Evolutionary conservation across 306 rosid species (phyloP), one percentile per base, ranked within the genome.

Genomic region (Pueraria montana): DNA sequence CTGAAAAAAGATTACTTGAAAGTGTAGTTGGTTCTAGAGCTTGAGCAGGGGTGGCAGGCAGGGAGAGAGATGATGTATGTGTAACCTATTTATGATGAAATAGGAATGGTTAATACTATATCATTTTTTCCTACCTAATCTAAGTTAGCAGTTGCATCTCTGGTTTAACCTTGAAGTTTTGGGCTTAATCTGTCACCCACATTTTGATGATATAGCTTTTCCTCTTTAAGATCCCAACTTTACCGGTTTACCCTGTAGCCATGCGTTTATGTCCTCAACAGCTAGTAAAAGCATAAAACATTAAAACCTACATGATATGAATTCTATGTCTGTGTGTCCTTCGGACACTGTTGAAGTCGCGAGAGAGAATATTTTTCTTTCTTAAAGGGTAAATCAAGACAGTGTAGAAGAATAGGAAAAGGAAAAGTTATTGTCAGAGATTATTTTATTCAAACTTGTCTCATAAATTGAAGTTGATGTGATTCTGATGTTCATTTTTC

Each of bases 381-480:
- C 4, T 4, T 30, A 0, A 30, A 30, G 3, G 34, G 34, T 34
- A 61, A 49, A 61, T 58, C n/a, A n/a, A 53, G 50, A 3, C 27
- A 5, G 23, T 45, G 5, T 30, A 48, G 76, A 61, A 46, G 43
- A 34, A 48, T n/a, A 42, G 85, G 30, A 48, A 18, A 6, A 32
- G 53, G 55, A 26, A 21, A 14, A 58, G 34, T 40, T 74, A 21
- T 69, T 61, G 70, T 30, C 8, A 27, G n/a, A 53, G 26, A 67
- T 34, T 26, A 13, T 46, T 42, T 61, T 83, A 14, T 53, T 72
- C 46, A 34, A 69, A 68, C 27, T 45, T 80, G 49, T 68, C 50
- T 24, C 12, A 72, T 70, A 76, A 87, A 32, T 50, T 30, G 74
- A 80, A 87, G 48, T 50, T 21, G 68, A 65, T 74, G 32, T 74